Evolutionary conservation across 129 eudicot species (phyloP).

Genomic region (Chrysanthemum seticuspe): DNA sequence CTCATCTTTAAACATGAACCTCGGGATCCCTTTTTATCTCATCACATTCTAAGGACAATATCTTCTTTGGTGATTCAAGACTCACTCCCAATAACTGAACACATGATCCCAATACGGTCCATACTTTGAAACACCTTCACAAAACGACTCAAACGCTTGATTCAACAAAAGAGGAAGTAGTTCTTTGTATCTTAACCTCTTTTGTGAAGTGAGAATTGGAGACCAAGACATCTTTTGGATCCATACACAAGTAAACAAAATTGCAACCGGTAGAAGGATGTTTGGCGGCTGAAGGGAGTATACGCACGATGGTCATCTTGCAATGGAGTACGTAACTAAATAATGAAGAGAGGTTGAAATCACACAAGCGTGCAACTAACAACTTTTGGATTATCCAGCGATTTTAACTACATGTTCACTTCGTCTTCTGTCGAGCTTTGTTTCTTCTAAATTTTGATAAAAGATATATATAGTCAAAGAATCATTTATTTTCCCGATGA

Average conservation of each 20-base stretch:
- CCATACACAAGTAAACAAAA: neutral
- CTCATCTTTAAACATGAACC: slow-evolving; percentile 1
- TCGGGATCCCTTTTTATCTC: slow-evolving; percentile 8
- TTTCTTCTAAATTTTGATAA: no score
- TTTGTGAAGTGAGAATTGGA: neutral
- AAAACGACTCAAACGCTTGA: neutral
- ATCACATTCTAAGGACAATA: neutral
- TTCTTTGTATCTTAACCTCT: neutral
- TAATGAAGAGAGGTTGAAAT: no score
- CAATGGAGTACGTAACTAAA: no score
- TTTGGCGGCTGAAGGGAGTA: neutral
- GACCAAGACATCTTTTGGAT: neutral
- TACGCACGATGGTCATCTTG: neutral
- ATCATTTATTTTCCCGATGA: no score
- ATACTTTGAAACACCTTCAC: no score
- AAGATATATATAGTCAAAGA: no score
- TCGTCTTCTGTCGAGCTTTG: no score
- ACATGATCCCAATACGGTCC: no score
- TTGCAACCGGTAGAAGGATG: neutral
- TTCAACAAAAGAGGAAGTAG: neutral
- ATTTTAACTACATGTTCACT: no score
- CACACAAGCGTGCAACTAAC: no score
- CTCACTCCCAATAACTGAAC: neutral
- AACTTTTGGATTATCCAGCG: no score
- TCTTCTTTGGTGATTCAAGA: no score